phyloP scores from a whole-genome alignment of 1,284 basidiomycete species.

The Melampsora abietis-canadensis region DNA sequence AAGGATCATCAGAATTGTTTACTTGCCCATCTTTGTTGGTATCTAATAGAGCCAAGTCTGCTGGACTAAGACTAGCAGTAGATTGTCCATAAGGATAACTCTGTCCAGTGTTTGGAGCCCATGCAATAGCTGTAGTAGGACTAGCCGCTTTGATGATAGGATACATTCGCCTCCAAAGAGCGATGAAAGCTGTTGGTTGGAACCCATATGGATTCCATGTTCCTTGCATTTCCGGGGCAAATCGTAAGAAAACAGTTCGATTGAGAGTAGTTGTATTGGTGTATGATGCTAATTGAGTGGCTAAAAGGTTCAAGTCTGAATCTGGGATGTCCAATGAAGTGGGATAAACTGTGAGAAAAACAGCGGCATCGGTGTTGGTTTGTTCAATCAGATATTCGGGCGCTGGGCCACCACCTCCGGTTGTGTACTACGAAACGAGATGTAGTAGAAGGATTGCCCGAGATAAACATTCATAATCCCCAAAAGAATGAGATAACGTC shows the following conservation, averaged over 20 bases:
- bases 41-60: slow-evolving; percentile 50
- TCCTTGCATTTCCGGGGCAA: slow-evolving; percentile 53
- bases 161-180: slow-evolving; percentile 49
- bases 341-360: slow-evolving; percentile 52
- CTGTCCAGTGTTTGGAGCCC: slow-evolving; percentile 51
- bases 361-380: slow-evolving; percentile 50
- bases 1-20: slow-evolving; percentile 48
- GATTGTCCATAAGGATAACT: slow-evolving; percentile 49
- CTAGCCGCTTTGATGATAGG: slow-evolving; percentile 48
- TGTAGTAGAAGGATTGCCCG: neutral
- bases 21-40: slow-evolving; percentile 49
- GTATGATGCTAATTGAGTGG: slow-evolving; percentile 49
- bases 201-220: slow-evolving; percentile 51
- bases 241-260: slow-evolving; percentile 50
- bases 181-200: slow-evolving; percentile 49
- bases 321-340: slow-evolving; percentile 46
- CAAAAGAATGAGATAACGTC: neutral
- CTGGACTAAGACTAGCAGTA: slow-evolving; percentile 36
- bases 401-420: slow-evolving; percentile 48
- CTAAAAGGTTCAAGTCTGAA: slow-evolving; percentile 48
- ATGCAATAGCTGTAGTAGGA: slow-evolving; percentile 50
- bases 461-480: slow-evolving; percentile 45
- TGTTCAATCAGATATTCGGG: slow-evolving; percentile 47
- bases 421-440: slow-evolving; percentile 12
- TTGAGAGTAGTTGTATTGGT: slow-evolving; percentile 39